Evolutionary conservation across 2,329 filamentous ascomycete genomes (phyloP).

Genomic region (Monosporascus sp.): DNA sequence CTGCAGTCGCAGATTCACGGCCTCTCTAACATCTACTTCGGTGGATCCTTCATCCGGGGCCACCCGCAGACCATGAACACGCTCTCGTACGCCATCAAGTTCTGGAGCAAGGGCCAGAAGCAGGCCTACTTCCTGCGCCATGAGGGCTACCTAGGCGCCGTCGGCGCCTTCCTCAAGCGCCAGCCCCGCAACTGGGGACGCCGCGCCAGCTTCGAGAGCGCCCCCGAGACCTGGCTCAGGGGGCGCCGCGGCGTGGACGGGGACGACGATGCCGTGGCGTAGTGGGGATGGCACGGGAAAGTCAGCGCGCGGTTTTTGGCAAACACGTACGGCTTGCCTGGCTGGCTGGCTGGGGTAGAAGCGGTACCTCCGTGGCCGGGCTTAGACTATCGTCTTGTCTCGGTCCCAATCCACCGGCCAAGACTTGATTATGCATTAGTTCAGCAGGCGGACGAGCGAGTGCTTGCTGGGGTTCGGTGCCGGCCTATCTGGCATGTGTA

Average conservation of each 20-base stretch:
- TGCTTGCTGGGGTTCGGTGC: too few relatives aligned
- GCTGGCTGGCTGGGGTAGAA: too few relatives aligned
- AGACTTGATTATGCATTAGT: too few relatives aligned
- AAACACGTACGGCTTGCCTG: too few relatives aligned
- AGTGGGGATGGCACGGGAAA: neutral
- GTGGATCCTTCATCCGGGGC: slow-evolving; percentile 91
- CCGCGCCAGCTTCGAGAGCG: slow-evolving; percentile 66
- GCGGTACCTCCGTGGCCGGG: too few relatives aligned
- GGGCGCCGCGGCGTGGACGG: neutral
- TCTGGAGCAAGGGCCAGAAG: slow-evolving; percentile 91
- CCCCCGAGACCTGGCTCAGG: neutral
- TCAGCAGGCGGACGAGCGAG: too few relatives aligned
- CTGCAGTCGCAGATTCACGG: slow-evolving; percentile 95
- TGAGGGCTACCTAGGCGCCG: slow-evolving; percentile 90
- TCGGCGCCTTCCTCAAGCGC: slow-evolving; percentile 88
- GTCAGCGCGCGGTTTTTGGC: too few relatives aligned
- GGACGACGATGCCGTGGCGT: neutral
- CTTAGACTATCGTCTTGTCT: too few relatives aligned
- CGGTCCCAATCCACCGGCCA: too few relatives aligned
- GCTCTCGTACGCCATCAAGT: slow-evolving; percentile 91
- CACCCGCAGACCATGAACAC: slow-evolving; percentile 98
- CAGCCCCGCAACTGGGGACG: slow-evolving; percentile 90
- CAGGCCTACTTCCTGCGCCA: slow-evolving; percentile 95
- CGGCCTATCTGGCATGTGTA: too few relatives aligned
- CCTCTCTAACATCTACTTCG: slow-evolving; percentile 92